A percentile compares a stretch with the other conserved stretches of the same genome.
These are phyloP conservation scores for Podaxis mareebaensis DNA, from an alignment of 768 basidiomycete species.

Conservation along the genomic window DNA sequence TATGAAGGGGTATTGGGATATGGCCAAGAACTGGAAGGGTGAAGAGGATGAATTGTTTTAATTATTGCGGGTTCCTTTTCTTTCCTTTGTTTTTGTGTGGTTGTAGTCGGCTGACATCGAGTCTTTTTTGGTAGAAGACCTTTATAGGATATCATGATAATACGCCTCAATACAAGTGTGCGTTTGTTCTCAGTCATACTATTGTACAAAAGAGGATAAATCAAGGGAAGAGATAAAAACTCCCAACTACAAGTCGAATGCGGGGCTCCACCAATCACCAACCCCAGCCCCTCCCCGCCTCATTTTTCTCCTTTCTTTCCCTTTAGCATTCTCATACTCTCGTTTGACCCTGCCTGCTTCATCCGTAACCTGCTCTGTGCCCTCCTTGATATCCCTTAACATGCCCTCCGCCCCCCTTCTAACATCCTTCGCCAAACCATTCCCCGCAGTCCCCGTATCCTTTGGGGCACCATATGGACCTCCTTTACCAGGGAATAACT, in stretches of 20 bases:
- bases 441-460: constrained; percentile 18
- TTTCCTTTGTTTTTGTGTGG: neutral
- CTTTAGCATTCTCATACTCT: constrained; percentile 17
- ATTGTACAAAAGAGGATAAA: too few relatives aligned
- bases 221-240: neutral
- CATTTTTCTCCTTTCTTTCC: constrained; percentile 24
- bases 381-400: too few relatives aligned
- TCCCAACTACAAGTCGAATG: constrained; percentile 30
- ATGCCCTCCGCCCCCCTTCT: too few relatives aligned
- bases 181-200: neutral
- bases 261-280: constrained; percentile 33
- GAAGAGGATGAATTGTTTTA: constrained; percentile 77
- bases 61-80: constrained; percentile 13
- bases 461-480: constrained; percentile 28
- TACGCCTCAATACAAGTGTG: neutral
- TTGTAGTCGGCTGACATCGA: neutral
- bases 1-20: constrained; percentile 90
- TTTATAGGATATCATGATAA: too few relatives aligned
- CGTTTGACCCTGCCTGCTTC: neutral
- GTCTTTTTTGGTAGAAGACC: too few relatives aligned
- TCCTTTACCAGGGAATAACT: constrained; percentile 35
- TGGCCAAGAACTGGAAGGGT: constrained; percentile 86
- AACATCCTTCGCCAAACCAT: constrained; percentile 19
- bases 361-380: too few relatives aligned
- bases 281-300: constrained; percentile 21